Conservation (phyloP, 345 rosid species). For the Aquilaria sinensis region DNA sequence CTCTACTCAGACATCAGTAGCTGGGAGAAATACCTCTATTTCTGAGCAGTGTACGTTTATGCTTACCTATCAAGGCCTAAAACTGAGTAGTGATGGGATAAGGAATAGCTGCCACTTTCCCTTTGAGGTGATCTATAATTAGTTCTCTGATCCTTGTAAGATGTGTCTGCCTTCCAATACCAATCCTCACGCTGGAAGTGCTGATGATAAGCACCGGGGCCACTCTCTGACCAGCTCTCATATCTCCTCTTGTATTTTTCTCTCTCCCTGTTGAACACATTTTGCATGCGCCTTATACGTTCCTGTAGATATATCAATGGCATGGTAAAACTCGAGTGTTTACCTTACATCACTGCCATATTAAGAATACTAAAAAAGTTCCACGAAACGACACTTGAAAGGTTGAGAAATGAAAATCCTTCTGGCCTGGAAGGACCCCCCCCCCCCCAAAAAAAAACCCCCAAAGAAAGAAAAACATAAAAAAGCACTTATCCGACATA, state of each 20-base stretch:
- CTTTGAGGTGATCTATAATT: slow-evolving; percentile 54
- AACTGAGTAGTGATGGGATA: slow-evolving; percentile 87
- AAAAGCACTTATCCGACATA: too few species aligned
- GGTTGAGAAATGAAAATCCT: too few species aligned
- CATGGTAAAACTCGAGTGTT: too few species aligned
- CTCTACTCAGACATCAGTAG: too few species aligned
- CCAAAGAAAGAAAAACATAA: background rate
- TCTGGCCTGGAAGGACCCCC: background rate
- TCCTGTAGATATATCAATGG: slow-evolving; percentile 38
- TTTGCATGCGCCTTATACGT: slow-evolving; percentile 96
- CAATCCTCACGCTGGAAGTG: slow-evolving; percentile 94
- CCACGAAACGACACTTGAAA: too few species aligned
- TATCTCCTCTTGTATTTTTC: slow-evolving; percentile 60
- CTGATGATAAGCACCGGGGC: slow-evolving; percentile 61
- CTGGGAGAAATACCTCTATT: too few species aligned
- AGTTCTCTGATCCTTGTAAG: slow-evolving; percentile 56
- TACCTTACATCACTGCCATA: too few species aligned
- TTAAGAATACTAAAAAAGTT: too few species aligned
- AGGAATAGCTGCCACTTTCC: slow-evolving; percentile 45
- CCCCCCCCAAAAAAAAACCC: too few species aligned
- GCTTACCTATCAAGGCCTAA: slow-evolving; percentile 89
- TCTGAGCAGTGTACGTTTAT: background rate
- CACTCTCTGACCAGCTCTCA: slow-evolving; percentile 73
- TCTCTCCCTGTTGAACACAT: slow-evolving; percentile 91
- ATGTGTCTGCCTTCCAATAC: slow-evolving; percentile 86